These are phyloP conservation scores for Lachnellula suecica DNA, from an alignment of 2,329 filamentous ascomycete genomes.

Conservation along the genomic window DNA sequence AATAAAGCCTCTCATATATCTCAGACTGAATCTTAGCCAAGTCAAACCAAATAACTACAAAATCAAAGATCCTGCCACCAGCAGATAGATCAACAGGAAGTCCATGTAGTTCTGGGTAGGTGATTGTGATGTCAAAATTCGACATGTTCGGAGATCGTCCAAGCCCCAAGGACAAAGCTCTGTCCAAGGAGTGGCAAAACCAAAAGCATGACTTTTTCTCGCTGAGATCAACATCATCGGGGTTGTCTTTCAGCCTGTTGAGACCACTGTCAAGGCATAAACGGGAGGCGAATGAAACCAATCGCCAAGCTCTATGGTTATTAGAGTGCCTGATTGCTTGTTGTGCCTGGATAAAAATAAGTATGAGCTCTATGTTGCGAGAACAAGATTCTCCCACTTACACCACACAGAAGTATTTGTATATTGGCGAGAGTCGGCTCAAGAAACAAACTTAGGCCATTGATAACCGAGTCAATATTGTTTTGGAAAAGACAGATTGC, in stretches of 20 bases:
- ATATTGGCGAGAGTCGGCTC: slow-evolving; percentile 7
- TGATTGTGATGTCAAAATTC: slow-evolving; percentile 9
- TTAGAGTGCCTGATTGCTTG: slow-evolving; percentile 6
- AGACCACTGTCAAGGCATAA: slow-evolving; percentile 9
- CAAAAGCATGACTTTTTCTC: slow-evolving; percentile 6
- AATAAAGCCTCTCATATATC: slow-evolving; percentile 10
- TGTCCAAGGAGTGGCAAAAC: slow-evolving; percentile 9
- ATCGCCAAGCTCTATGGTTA: slow-evolving; percentile 8
- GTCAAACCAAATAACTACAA: slow-evolving; percentile 5
- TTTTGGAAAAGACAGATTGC: slow-evolving; percentile 2
- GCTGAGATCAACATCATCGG: not conserved
- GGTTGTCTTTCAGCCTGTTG: slow-evolving; percentile 6
- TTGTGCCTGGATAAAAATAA: not conserved
- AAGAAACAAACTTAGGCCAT: slow-evolving; percentile 4
- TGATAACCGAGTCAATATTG: slow-evolving; percentile 4
- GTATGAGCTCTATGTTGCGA: not conserved
- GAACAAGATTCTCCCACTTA: not conserved
- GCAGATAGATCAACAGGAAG: not conserved
- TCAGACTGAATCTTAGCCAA: slow-evolving; percentile 1
- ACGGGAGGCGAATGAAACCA: slow-evolving; percentile 8
- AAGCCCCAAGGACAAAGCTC: slow-evolving; percentile 8
- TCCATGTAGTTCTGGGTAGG: not conserved
- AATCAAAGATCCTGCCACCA: not conserved
- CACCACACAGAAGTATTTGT: slow-evolving; percentile 4
- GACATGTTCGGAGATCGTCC: slow-evolving; percentile 9